A percentile compares a stretch with the other conserved stretches of the same genome.
These are phyloP conservation scores for Puccinia sorghi DNA, from an alignment of 1,284 basidiomycete genomes.

Conservation along the genomic window DNA sequence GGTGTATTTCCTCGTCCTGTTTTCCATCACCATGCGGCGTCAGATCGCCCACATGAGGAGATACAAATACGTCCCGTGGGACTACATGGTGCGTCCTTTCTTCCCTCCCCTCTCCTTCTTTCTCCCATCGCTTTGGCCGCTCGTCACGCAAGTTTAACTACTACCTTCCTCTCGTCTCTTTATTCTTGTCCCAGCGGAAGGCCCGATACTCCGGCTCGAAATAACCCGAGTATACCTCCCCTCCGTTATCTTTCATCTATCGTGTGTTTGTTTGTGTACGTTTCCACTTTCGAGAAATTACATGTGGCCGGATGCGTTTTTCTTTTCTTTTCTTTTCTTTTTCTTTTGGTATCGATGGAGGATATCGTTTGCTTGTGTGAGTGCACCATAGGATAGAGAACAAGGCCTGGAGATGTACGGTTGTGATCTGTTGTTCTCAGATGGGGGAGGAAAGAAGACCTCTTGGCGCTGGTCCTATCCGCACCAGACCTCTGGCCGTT, in stretches of 20 bases:
- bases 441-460: not conserved
- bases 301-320: not conserved
- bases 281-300: not conserved
- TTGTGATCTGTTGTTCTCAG: not conserved
- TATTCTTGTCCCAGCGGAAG: constrained; percentile 32
- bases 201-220: constrained; percentile 36
- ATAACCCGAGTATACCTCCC: not conserved
- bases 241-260: not conserved
- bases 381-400: not conserved
- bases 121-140: not conserved
- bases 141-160: constrained; percentile 30
- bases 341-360: not conserved
- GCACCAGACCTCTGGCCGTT: too few relatives aligned
- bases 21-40: constrained; percentile 84
- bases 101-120: not conserved
- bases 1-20: constrained; percentile 73
- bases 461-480: too few relatives aligned
- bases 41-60: constrained; percentile 64
- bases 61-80: constrained; percentile 49
- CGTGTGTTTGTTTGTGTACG: not conserved
- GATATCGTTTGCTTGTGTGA: constrained; percentile 11
- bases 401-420: not conserved
- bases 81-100: constrained; percentile 43
- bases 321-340: not conserved
- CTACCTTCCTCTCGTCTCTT: constrained; percentile 6